Base-by-base conservation (phyloP, 768 basidiomycete species). In the Lentinula detonsa region DNA sequence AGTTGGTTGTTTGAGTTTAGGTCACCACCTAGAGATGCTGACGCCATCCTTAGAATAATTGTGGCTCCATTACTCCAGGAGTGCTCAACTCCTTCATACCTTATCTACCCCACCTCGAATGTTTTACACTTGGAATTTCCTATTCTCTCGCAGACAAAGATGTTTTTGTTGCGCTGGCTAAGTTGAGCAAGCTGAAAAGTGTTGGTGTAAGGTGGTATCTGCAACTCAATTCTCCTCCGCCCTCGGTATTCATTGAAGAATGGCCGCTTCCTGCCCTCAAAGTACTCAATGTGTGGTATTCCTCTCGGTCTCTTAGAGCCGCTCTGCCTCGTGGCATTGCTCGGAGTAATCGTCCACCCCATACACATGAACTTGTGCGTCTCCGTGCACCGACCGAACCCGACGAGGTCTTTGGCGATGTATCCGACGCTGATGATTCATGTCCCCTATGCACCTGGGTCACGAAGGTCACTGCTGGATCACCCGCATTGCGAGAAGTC, bases 31-130 rank as follows among this genome's bases (percentile, higher is more conserved):
- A 40, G 10, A 23, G 28, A 59, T 39, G 9, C 31, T 18, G 52
- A 35, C 37, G 43, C 2, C 9, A 10, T 46, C 15, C 9, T 13
- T 21, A 86, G 85, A 76, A 75, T 35, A 82, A 85, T 58, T 87
- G 85, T 65, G 85, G 85, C 5, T 87, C 85, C 5, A 73, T 87
- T 15, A 86, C 85, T 0, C 85, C 85, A 9, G 84, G 85, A 0
- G 81, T 85, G 2, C 70, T 87, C 3, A 76, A 71, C 18, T 74
- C 76, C 0, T 70, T 85, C 55, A 51, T 76, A 5, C 79, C 81
- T 0, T 71, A 74, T 35, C 57, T 83, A 1, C 62, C 69, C 45
- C 67, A 64, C 16, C 63, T 81, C 21, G 67, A 65, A 9, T 68
- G 75, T 11, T 70, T 86, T 46, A 75, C 78, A 2, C 64, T 86